Conservation (phyloP, 176 grass and related monocot species). For the Coix lacrymajobi region DNA sequence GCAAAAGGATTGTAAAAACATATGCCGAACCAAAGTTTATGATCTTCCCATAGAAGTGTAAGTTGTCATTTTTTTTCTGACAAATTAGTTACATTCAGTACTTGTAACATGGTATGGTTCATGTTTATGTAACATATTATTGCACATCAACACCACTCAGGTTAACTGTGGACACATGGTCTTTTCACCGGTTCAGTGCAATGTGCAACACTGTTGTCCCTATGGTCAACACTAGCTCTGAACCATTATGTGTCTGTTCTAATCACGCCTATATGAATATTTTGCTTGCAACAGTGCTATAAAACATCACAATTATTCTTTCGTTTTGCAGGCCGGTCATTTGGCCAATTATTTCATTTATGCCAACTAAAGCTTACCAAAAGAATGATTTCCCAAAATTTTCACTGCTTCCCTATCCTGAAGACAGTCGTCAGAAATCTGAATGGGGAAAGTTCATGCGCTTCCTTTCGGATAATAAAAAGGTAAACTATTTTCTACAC, state of each 20-base stretch:
- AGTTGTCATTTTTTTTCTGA: constrained; percentile 20
- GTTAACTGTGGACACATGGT: background rate
- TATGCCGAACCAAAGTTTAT: constrained; percentile 42
- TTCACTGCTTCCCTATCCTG: constrained; percentile 50
- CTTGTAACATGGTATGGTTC: background rate
- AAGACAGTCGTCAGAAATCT: constrained; percentile 35
- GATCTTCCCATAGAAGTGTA: constrained; percentile 40
- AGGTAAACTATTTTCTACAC: constrained; percentile 32
- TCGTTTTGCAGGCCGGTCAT: constrained; percentile 34
- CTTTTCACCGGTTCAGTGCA: background rate
- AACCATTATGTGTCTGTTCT: background rate
- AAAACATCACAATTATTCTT: background rate
- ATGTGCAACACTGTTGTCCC: background rate
- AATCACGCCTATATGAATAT: background rate
- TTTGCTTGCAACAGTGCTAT: background rate
- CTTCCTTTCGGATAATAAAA: constrained; percentile 39
- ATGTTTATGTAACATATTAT: constrained; percentile 4
- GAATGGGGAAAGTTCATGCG: constrained; percentile 60
- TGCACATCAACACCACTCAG: background rate
- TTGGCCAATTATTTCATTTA: constrained; percentile 51
- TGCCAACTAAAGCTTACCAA: constrained; percentile 17
- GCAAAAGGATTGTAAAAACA: constrained; percentile 36
- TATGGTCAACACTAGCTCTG: constrained; percentile 6
- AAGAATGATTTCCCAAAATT: constrained; percentile 33
- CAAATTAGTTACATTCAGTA: background rate